Percentiles rank a stretch among this genome's conserved stretches.
Evolutionary conservation across 768 basidiomycete genomes (phyloP).

Genomic region (Pulveroboletus sp.): DNA sequence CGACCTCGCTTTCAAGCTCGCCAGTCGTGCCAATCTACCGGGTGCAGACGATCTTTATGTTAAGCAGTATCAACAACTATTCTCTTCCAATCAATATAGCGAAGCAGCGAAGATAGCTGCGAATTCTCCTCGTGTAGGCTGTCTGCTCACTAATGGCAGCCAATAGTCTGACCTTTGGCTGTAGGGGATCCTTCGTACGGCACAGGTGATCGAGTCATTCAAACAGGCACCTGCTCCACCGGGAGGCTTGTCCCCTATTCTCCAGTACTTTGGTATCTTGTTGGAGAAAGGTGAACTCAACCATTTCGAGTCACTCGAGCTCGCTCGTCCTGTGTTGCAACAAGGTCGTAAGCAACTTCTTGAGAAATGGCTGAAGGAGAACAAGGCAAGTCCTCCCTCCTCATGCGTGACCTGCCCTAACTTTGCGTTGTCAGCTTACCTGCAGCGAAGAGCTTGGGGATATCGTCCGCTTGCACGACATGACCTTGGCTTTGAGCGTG

Average conservation of each 20-base stretch:
- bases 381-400: constrained; percentile 59
- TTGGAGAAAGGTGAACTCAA: constrained; percentile 98
- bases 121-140: constrained; percentile 82
- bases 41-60: constrained; percentile 97
- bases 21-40: constrained; percentile 91
- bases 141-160: background rate
- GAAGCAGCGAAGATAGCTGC: constrained; percentile 98
- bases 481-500: constrained; percentile 95
- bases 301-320: constrained; percentile 90
- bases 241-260: constrained; percentile 89
- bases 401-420: constrained; percentile 14
- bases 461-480: constrained; percentile 89
- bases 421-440: constrained; percentile 59
- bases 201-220: constrained; percentile 95
- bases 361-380: constrained; percentile 99
- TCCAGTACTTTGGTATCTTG: constrained; percentile 98
- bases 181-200: constrained; percentile 91
- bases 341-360: constrained; percentile 95
- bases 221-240: constrained; percentile 90
- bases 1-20: constrained; percentile 96
- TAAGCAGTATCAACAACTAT: constrained; percentile 89
- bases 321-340: constrained; percentile 91
- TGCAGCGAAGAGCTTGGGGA: constrained; percentile 99
- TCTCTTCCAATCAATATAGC: constrained; percentile 80
- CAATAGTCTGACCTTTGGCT: constrained; percentile 3